phyloP scores from a whole-genome alignment of 108 stramenopile genomes.

The Cyclotella distinguenda region DNA sequence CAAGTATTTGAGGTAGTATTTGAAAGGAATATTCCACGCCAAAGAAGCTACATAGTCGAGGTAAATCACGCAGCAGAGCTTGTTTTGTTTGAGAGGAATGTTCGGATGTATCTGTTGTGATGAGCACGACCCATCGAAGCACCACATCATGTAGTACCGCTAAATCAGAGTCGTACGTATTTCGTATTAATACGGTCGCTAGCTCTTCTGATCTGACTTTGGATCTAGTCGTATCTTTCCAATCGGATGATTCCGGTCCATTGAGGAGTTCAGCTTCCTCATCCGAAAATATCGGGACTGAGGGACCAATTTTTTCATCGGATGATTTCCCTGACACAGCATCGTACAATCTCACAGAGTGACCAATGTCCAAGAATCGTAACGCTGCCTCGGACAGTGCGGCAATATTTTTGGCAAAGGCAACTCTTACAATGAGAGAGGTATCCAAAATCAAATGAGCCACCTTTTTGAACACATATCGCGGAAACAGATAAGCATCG shows the following conservation, averaged over 20 bases:
- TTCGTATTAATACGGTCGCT: slow-evolving; percentile 52
- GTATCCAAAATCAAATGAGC: slow-evolving; percentile 85
- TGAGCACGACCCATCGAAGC: slow-evolving; percentile 81
- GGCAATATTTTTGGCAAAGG: slow-evolving; percentile 84
- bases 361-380: slow-evolving; percentile 89
- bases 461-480: slow-evolving; percentile 93
- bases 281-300: slow-evolving; percentile 22
- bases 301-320: slow-evolving; percentile 4
- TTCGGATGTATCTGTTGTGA: slow-evolving; percentile 85
- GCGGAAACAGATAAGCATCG: slow-evolving; percentile 90
- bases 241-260: slow-evolving; percentile 4
- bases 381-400: slow-evolving; percentile 80
- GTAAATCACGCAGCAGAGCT: slow-evolving; percentile 78
- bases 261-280: slow-evolving; percentile 36
- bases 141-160: slow-evolving; percentile 78
- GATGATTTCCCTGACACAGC: slow-evolving; percentile 52
- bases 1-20: slow-evolving; percentile 89
- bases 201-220: background rate
- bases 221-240: background rate
- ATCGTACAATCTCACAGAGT: slow-evolving; percentile 78
- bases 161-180: slow-evolving; percentile 79
- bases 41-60: slow-evolving; percentile 91
- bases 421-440: slow-evolving; percentile 77
- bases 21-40: slow-evolving; percentile 85
- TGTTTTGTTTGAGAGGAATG: slow-evolving; percentile 82